Conservation (phyloP, 805 yeast species). For the Helenozyma rhizophorensis region DNA sequence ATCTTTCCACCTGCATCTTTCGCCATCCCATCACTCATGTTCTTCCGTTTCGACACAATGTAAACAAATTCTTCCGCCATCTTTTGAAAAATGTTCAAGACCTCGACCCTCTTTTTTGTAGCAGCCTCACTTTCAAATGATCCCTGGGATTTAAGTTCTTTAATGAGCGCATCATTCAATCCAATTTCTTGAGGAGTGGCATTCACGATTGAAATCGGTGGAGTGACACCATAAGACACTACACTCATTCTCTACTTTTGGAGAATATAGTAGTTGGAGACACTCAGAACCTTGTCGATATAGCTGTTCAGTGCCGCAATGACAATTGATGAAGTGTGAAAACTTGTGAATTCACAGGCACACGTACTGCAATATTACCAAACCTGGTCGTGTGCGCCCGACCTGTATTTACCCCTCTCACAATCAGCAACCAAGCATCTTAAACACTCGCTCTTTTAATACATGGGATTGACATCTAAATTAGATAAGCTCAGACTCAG, state of each 20-base stretch:
- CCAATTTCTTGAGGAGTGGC: slow-evolving; percentile 78
- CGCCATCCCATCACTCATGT: slow-evolving; percentile 98
- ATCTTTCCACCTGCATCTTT: slow-evolving; percentile 95
- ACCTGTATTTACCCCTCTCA: too few relatives aligned
- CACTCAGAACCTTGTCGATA: too few relatives aligned
- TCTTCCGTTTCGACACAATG: slow-evolving; percentile 70
- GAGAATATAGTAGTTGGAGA: too few relatives aligned
- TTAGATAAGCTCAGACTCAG: slow-evolving; percentile 23
- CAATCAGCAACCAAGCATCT: too few relatives aligned
- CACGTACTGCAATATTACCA: too few relatives aligned
- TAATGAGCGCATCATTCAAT: slow-evolving; percentile 71
- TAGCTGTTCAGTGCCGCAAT: too few relatives aligned
- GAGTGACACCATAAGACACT: slow-evolving; percentile 59
- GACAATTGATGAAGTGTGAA: too few relatives aligned
- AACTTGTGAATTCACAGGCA: not conserved
- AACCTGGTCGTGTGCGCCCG: too few relatives aligned
- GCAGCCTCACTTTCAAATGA: slow-evolving; percentile 88
- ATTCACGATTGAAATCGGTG: slow-evolving; percentile 80
- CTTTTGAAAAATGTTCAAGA: slow-evolving; percentile 65
- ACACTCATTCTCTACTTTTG: too few relatives aligned
- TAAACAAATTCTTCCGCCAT: slow-evolving; percentile 79
- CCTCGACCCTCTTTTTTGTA: slow-evolving; percentile 75
- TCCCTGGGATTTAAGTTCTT: slow-evolving; percentile 74
- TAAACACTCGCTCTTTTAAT: too few relatives aligned
- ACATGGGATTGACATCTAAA: slow-evolving; percentile 27